These are phyloP conservation scores for Geotrichum siamense DNA, from an alignment of 1,139 yeast species.

Conservation along the genomic window DNA sequence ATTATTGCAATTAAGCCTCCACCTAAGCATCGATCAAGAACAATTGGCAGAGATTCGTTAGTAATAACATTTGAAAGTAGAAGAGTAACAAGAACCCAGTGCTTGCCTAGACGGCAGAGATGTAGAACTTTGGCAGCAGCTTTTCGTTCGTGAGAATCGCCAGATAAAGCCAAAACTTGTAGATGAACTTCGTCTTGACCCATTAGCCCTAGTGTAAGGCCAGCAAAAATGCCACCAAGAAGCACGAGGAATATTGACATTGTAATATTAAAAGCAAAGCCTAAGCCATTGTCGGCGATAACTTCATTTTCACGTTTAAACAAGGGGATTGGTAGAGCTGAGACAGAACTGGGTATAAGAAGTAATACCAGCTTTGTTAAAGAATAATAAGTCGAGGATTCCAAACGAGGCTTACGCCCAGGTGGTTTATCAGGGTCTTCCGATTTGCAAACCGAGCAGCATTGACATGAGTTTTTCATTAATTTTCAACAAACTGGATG, in stretches of 20 bases:
- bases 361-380: constrained; percentile 22
- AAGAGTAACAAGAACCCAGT: constrained; percentile 94
- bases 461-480: constrained; percentile 8
- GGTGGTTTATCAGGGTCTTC: constrained; percentile 14
- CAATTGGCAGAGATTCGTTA: constrained; percentile 91
- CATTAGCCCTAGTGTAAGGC: constrained; percentile 89
- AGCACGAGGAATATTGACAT: constrained; percentile 65
- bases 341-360: constrained; percentile 22
- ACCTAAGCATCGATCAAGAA: constrained; percentile 83
- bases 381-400: constrained; percentile 4
- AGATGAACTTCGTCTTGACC: constrained; percentile 92
- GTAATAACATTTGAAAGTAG: constrained; percentile 78
- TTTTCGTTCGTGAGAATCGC: constrained; percentile 50
- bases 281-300: constrained; percentile 16
- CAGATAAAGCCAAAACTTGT: constrained; percentile 42
- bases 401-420: constrained; percentile 4
- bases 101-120: constrained; percentile 78
- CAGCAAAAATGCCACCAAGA: constrained; percentile 94
- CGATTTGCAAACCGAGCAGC: constrained; percentile 3
- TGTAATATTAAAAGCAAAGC: constrained; percentile 49
- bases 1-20: constrained; percentile 98
- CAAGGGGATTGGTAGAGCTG: constrained; percentile 13
- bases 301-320: constrained; percentile 29
- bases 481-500: too few relatives aligned
- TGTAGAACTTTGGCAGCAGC: constrained; percentile 66